These are phyloP conservation scores for Zychaea mexicana DNA, from an alignment of 371 early-diverging fungal species.

Conservation along the genomic window DNA sequence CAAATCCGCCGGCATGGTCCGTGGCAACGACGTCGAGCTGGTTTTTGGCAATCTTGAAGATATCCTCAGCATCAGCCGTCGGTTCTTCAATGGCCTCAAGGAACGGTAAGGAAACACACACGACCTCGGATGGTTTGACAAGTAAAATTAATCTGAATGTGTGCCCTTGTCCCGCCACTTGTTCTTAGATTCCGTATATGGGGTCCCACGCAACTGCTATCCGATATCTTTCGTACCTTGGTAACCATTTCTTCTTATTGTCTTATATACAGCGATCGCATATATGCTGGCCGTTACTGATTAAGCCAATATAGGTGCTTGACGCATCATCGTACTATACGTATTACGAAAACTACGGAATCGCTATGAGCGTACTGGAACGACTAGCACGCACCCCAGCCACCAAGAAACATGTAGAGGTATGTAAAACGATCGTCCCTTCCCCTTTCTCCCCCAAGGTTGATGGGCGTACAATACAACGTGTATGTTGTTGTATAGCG, in stretches of 20 bases:
- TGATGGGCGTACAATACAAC: neutral
- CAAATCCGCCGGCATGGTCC: constrained; percentile 9
- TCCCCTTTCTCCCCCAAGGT: neutral
- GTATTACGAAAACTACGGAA: constrained; percentile 20
- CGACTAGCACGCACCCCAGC: constrained; percentile 13
- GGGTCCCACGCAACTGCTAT: constrained; percentile 28
- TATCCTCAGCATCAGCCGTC: constrained; percentile 10
- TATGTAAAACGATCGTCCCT: neutral
- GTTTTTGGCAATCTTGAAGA: constrained; percentile 26
- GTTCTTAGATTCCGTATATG: constrained; percentile 26
- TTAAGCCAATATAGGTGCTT: too few relatives aligned
- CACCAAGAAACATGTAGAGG: constrained; percentile 20
- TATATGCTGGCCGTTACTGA: neutral
- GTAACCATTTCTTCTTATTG: constrained; percentile 9
- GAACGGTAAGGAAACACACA: constrained; percentile 15
- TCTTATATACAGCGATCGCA: neutral
- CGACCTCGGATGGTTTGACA: neutral
- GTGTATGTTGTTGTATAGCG: too few relatives aligned
- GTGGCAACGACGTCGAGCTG: constrained; percentile 17
- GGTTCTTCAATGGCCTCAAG: constrained; percentile 14
- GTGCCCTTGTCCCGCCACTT: neutral
- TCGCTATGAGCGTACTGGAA: constrained; percentile 18
- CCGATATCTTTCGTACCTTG: constrained; percentile 22
- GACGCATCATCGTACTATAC: constrained; percentile 14
- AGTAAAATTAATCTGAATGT: neutral